These are phyloP conservation scores for Candida insectorum DNA, from an alignment of 805 yeast species.

Conservation along the genomic window DNA sequence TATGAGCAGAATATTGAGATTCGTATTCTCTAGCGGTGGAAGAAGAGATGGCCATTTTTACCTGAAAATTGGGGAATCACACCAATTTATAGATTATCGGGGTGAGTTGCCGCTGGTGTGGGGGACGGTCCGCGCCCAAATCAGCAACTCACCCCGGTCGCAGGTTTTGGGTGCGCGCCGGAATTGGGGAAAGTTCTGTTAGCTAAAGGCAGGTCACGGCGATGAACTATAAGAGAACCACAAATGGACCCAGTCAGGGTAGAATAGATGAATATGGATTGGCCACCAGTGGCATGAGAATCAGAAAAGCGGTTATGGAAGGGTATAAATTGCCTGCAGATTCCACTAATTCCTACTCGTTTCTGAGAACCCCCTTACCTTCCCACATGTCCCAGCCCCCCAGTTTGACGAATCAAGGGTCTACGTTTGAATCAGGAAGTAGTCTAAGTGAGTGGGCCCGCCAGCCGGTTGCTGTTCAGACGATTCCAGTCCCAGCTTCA, in stretches of 20 bases:
- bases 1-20: conserved; percentile 85
- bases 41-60: conserved; percentile 46
- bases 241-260: background rate
- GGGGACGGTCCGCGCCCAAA: no score
- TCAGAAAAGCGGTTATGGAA: conserved; percentile 62
- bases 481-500: conserved; percentile 1
- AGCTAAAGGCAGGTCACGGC: no score
- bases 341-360: background rate
- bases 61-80: background rate
- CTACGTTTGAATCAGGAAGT: conserved; percentile 37
- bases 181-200: no score
- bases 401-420: conserved; percentile 36
- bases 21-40: conserved; percentile 65
- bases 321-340: conserved; percentile 41
- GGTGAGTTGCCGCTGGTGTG: conserved; percentile 5
- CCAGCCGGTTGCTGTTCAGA: conserved; percentile 1
- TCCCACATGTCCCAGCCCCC: conserved; percentile 42
- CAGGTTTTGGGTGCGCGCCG: no score
- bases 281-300: conserved; percentile 65
- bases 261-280: conserved; percentile 23
- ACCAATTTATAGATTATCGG: conserved; percentile 1
- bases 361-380: conserved; percentile 40
- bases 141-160: no score
- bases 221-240: conserved; percentile 6
- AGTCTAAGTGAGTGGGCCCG: conserved; percentile 5